phyloP scores from a whole-genome alignment of 2,329 filamentous ascomycete genomes.

The Zymoseptoria tritici region DNA sequence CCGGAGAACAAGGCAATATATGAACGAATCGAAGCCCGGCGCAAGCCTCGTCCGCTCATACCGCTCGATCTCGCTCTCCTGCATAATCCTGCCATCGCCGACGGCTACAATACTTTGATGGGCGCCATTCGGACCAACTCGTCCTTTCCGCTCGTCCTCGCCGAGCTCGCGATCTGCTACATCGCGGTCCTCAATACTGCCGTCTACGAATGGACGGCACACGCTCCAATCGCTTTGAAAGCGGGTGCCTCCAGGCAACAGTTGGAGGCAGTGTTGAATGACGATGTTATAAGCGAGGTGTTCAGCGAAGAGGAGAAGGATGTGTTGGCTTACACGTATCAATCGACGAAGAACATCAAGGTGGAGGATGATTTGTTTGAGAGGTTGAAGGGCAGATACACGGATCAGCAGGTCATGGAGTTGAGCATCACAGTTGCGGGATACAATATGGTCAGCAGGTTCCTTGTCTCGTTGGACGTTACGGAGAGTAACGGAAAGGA shows the following conservation, averaged over 20 bases:
- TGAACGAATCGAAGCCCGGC: constrained; percentile 56
- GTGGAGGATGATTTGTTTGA: constrained; percentile 27
- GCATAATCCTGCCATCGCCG: constrained; percentile 65
- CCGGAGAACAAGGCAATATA: constrained; percentile 47
- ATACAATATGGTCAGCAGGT: constrained; percentile 34
- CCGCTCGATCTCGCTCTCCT: constrained; percentile 69
- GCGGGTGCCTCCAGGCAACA: constrained; percentile 22
- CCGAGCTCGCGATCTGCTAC: constrained; percentile 32
- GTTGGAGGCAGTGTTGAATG: constrained; percentile 21
- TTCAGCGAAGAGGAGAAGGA: constrained; percentile 26
- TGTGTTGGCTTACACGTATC: constrained; percentile 29
- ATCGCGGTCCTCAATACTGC: constrained; percentile 31
- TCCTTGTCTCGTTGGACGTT: constrained; percentile 33
- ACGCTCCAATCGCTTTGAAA: constrained; percentile 27
- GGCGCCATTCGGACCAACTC: constrained; percentile 39
- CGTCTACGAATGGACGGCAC: constrained; percentile 32
- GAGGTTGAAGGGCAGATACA: constrained; percentile 25
- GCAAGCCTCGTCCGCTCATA: constrained; percentile 62
- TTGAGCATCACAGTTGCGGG: constrained; percentile 30
- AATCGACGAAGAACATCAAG: constrained; percentile 27
- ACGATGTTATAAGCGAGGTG: constrained; percentile 15
- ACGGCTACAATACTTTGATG: constrained; percentile 67
- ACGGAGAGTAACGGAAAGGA: constrained; percentile 31
- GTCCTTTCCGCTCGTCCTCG: constrained; percentile 24
- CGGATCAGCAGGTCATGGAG: constrained; percentile 30